These are phyloP conservation scores for Moesziomyces sp. DNA, from an alignment of 1,284 basidiomycete species.

Conservation along the genomic window DNA sequence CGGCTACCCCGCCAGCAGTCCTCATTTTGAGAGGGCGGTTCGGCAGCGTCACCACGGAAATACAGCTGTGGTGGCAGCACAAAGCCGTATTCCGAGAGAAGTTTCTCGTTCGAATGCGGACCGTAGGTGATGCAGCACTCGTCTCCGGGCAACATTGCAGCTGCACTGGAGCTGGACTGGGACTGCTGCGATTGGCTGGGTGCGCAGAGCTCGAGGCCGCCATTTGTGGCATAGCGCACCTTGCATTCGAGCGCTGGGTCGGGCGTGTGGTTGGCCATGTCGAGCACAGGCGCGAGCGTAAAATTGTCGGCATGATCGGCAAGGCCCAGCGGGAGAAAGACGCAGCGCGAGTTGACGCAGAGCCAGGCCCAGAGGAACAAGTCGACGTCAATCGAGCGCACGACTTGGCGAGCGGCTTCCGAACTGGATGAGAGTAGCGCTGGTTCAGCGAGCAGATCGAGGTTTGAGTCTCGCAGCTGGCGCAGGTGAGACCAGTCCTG, in stretches of 20 bases:
- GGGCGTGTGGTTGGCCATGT: constrained; percentile 65
- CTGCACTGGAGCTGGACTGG: not conserved
- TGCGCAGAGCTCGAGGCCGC: constrained; percentile 50
- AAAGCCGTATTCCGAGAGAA: constrained; percentile 63
- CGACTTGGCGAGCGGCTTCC: constrained; percentile 8
- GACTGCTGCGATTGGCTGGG: constrained; percentile 16
- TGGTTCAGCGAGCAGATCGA: constrained; percentile 23
- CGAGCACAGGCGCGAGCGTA: constrained; percentile 62
- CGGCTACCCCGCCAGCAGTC: constrained; percentile 44
- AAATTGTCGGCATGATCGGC: constrained; percentile 60
- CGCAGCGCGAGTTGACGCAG: constrained; percentile 63
- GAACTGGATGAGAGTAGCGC: constrained; percentile 6
- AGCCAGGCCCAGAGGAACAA: constrained; percentile 58
- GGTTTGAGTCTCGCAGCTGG: constrained; percentile 6
- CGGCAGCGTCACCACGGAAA: not conserved
- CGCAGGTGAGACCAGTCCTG: constrained; percentile 38
- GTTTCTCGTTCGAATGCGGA: constrained; percentile 53
- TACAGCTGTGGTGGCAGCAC: constrained; percentile 25
- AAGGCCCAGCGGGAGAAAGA: constrained; percentile 54
- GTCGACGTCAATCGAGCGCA: constrained; percentile 5
- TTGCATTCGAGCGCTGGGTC: constrained; percentile 45
- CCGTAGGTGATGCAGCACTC: constrained; percentile 64
- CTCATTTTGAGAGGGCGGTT: not conserved
- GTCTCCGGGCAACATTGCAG: constrained; percentile 29
- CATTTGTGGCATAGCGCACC: constrained; percentile 36